Evolutionary conservation across 1,139 yeast species (phyloP), one percentile per base, ranked within the genome.

Genomic region (Candida frijolesensis): DNA sequence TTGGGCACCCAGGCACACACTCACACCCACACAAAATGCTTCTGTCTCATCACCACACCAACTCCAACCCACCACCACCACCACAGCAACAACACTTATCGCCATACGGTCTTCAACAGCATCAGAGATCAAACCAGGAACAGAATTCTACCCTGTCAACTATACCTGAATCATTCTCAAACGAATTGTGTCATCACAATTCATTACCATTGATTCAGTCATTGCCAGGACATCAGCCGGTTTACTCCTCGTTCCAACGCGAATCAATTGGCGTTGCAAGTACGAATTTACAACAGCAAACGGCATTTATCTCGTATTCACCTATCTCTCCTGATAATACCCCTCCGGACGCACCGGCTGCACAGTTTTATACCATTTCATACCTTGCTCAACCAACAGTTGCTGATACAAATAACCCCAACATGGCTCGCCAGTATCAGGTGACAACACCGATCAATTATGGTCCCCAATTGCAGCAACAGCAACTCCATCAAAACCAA

Each of bases 21-120:
- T 9, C 39, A 10, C 42, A 35, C 39, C 16, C 39, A 10, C 42
- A 38, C 42, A 38, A 38, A 38, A 38, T 38, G 42, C 22, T 38
- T 38, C 42, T 16, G 15, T 19, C 40, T 12, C 12, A 19, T 37
- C 18, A n/a, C 14, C 40, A 37, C 2, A 18, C n/a, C 27, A 5
- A 19, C 11, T 8, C 27, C 27, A 27, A 12, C 11, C 4, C 41
- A 6, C 29, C 41, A 18, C 14, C 10, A 12, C 10, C 42, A 38
- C 10, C 14, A 39, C 40, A 4, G 11, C 37, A 27, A 16, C 33
- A 22, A 29, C 30, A 30, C 18, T 15, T 16, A 14, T 34, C 11
- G 8, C 2, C 38, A 4, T 4, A 19, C 3, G 22, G 22, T 25
- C 8, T 25, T 25, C 29, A 25, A 25, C 29, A 25, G 29, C 29